Conservation (phyloP, 257 asterid genomes). For the Catharanthus roseus region DNA sequence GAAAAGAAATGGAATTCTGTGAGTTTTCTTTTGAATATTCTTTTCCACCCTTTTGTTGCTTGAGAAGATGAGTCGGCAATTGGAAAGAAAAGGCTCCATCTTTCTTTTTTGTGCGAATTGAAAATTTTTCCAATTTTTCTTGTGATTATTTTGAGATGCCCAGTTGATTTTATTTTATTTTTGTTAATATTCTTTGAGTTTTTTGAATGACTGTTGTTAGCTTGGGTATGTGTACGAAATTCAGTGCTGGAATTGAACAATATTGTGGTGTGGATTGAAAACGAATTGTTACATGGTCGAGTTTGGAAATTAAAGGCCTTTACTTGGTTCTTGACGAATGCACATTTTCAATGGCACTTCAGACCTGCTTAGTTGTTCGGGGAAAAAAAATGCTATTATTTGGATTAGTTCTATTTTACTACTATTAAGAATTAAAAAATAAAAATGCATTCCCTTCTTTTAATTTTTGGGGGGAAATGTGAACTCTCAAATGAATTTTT, state of each 20-base stretch:
- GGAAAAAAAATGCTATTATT: not conserved
- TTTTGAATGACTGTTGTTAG: not conserved
- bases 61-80: not conserved
- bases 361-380: not conserved
- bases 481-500: no score
- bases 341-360: not conserved
- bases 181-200: no score
- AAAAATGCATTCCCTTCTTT: no score
- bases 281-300: not conserved
- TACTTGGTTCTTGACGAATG: not conserved
- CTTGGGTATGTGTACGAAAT: not conserved
- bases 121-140: not conserved
- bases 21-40: slow-evolving; percentile 20
- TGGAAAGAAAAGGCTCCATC: not conserved
- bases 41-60: not conserved
- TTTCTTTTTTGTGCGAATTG: not conserved
- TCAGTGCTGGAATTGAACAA: not conserved
- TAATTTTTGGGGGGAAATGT: no score
- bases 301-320: not conserved
- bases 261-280: slow-evolving; percentile 1
- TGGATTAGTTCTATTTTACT: not conserved
- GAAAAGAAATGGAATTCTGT: slow-evolving; percentile 47
- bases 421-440: not conserved
- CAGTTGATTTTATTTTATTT: no score
- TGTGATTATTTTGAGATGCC: not conserved